Evolutionary conservation across 257 asterid genomes (phyloP), one percentile per base, ranked within the genome.

Genomic region (Asclepias syriaca): DNA sequence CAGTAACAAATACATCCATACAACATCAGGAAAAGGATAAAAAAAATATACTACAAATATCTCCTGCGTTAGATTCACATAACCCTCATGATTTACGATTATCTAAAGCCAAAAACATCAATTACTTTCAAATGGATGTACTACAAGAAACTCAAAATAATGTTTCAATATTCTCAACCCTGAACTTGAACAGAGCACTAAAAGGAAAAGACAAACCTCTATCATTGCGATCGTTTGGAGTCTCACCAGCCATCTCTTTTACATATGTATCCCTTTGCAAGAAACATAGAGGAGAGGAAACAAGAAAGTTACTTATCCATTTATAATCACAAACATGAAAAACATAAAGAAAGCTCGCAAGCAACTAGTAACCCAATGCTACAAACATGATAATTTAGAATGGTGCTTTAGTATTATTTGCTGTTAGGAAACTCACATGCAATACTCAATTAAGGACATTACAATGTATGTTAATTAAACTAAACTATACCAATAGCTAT

Each of bases 191-290:
- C 15, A 50, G 51, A 46, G 48, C 13, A 22, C 29, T 46, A 68
- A 8, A n/a, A 19, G 19, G n/a, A 77, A 78, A 60, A 65, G 71
- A 71, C 82, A 75, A 71, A 95, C 99, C 99, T 92, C 98, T 85
- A 79, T 92, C 99, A 65, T 95, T 95, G 82, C 97, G 86, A 74
- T 95, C 99, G 79, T 92, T 95, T 7, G 98, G 98, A 73, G 86
- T 90, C 85, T 95, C 99, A 69, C 96, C 97, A 0, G 84, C 77
- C 82, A 83, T 88, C 43, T 80, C 87, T 84, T 87, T 88, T 80
- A 95, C 91, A 79, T 87, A 95, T 21, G 99, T 95, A 79, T 92
- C 98, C 93, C 98, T 91, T 80, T 14, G 73, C 63, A 72, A 69
- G 70, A 72, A 71, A 43, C 67, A 43, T 24, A 13, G 37, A 73